phyloP scores from a whole-genome alignment of 768 basidiomycete species.

The Russula griseocarnosa region DNA sequence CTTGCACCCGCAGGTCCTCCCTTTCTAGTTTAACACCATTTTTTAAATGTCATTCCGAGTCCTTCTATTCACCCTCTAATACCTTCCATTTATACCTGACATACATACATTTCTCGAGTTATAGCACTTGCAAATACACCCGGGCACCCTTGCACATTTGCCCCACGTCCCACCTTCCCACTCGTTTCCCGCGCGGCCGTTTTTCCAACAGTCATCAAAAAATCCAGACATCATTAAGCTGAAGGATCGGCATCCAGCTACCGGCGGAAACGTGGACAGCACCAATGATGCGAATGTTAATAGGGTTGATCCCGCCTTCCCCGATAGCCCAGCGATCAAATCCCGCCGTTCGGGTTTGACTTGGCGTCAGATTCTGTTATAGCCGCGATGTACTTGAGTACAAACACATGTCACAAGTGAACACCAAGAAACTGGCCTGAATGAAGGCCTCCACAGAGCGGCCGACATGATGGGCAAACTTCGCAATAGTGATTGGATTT shows the following conservation, averaged over 20 bases:
- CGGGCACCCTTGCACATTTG: too few relatives aligned
- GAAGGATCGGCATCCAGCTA: conserved; percentile 27
- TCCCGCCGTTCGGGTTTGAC: background rate
- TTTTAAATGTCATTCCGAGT: too few relatives aligned
- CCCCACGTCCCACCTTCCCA: too few relatives aligned
- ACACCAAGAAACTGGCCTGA: background rate
- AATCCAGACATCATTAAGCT: conserved; percentile 2
- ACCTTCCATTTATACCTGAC: too few relatives aligned
- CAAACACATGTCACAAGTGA: background rate
- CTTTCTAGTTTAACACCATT: too few relatives aligned
- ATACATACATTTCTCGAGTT: too few relatives aligned
- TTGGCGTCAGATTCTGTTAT: background rate
- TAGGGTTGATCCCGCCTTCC: background rate
- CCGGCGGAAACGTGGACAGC: conserved; percentile 22
- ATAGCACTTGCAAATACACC: too few relatives aligned
- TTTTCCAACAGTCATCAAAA: background rate
- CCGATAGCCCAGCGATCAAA: conserved; percentile 15
- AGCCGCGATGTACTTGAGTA: background rate
- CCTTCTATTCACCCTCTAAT: too few relatives aligned
- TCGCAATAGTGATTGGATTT: conserved; percentile 16
- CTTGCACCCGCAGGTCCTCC: too few relatives aligned
- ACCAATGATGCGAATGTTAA: conserved; percentile 17
- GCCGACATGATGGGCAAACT: conserved; percentile 21
- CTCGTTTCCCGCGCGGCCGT: too few relatives aligned
- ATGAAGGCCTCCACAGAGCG: conserved; percentile 22